These are phyloP conservation scores for Purpureocillium lavendulum DNA, from an alignment of 2,329 filamentous ascomycete genomes.

Conservation along the genomic window DNA sequence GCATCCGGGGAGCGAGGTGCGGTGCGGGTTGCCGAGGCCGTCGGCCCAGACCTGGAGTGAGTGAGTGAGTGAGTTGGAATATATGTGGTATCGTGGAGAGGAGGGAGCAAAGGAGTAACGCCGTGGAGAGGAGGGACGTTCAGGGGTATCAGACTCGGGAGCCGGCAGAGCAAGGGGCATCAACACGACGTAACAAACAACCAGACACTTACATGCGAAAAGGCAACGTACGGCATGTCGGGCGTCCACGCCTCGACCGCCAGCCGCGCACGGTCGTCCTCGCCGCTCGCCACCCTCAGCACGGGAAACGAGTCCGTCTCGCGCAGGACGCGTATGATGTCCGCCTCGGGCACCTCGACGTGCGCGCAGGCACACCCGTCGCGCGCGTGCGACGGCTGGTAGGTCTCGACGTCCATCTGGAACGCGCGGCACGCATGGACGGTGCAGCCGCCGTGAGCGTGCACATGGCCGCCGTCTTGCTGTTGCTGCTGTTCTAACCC, in stretches of 20 bases:
- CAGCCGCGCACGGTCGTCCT: constrained; percentile 6
- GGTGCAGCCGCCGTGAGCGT: constrained; percentile 17
- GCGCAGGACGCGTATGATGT: constrained; percentile 9
- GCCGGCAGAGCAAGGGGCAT: too few species aligned
- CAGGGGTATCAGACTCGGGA: too few species aligned
- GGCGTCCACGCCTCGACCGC: constrained; percentile 14
- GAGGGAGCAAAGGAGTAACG: too few species aligned
- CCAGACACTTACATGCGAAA: constrained; percentile 19
- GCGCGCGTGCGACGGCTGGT: constrained; percentile 14
- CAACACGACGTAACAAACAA: too few species aligned
- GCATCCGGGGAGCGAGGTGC: constrained; percentile 21
- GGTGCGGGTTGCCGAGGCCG: constrained; percentile 21
- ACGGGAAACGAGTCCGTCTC: constrained; percentile 11
- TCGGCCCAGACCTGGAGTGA: constrained; percentile 23
- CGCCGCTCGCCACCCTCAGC: constrained; percentile 5
- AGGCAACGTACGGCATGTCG: constrained; percentile 19
- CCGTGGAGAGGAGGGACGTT: too few species aligned
- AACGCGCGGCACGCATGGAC: constrained; percentile 16
- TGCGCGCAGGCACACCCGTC: constrained; percentile 13
- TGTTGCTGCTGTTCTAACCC: too few species aligned
- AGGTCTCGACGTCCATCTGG: constrained; percentile 19
- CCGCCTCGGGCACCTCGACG: constrained; percentile 10
- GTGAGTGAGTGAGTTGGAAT: too few species aligned
- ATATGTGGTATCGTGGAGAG: too few species aligned
- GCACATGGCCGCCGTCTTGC: not conserved